Base-by-base conservation (phyloP, 108 stramenopile genomes). In the Fistulifera pelliculosa region DNA sequence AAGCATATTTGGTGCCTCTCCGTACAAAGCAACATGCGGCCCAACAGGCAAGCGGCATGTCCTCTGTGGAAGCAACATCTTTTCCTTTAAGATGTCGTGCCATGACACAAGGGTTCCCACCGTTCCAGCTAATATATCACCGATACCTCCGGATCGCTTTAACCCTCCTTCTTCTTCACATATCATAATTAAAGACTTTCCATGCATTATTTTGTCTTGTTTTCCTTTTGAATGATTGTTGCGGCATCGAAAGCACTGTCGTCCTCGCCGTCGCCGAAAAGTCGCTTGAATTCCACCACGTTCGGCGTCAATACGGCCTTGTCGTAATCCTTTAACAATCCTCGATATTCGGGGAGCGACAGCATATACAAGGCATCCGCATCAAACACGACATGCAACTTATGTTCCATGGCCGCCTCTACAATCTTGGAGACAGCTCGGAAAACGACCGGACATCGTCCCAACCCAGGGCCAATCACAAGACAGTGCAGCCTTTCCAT, bases 71-170 rank as follows among this genome's bases (percentile, higher is more conserved):
- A 35, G 31, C 31, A 8, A 26, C 49, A 38, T 52, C 62, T 18
- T 41, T 15, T 28, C 35, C 50, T 41, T 43, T 52, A 87, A 49
- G 44, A 92, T 75, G 16, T 10, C 19, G 58, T 90, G 73, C 93
- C 91, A 94, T 5, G 80, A 79, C 62, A 83, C 39, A 22, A 92
- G 77, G 11, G 86, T 77, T 31, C 77, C 86, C 27, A 87, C 54
- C 0, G 83, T 76, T 23, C 93, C 93, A 13, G 94, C 76, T 55
- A 99, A 66, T 14, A 99, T 71, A 67, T 99, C 98, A 11, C 98
- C 98, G 48, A 97, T 80, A 14, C 98, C 98, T 43, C 98, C 98
- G 31, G 94, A 95, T 44, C 98, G 81, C 62, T 96, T 90, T 54
- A 79, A 67, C 1, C 93, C 90, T 0, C 94, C 94, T 31, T 74